Evolutionary conservation across 1,284 basidiomycete genomes (phyloP).

Genomic region (Sporisorium exsertum): DNA sequence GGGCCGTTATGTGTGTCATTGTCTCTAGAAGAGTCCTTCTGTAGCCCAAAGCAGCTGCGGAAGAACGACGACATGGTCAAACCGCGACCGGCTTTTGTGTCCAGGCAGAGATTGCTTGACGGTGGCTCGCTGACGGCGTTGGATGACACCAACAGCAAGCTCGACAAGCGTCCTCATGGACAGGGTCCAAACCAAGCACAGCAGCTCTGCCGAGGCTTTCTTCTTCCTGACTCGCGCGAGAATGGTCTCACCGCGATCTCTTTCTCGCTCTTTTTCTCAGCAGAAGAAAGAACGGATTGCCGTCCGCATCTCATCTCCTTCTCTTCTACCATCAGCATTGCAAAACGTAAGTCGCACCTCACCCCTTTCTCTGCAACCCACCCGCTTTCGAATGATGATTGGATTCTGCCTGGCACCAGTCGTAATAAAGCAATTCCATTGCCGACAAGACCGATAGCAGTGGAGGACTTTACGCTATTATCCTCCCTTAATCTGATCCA

Average conservation of each 20-base stretch:
- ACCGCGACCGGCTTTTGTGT: neutral
- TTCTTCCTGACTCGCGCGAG: constrained; percentile 20
- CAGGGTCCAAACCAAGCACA: constrained; percentile 12
- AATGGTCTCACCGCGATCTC: constrained; percentile 15
- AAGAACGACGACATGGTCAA: constrained; percentile 27
- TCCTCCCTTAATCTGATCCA: constrained; percentile 52
- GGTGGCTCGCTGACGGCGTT: neutral
- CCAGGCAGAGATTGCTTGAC: neutral
- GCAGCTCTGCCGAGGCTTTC: constrained; percentile 9
- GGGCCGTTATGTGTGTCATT: neutral
- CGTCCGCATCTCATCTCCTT: neutral
- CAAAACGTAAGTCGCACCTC: constrained; percentile 23
- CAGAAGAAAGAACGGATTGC: neutral
- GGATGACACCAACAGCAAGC: neutral
- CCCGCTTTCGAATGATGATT: constrained; percentile 49
- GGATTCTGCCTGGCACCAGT: constrained; percentile 59
- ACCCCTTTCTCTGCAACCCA: neutral
- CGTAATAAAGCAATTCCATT: constrained; percentile 54
- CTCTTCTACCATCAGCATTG: constrained; percentile 18
- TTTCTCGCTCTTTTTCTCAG: constrained; percentile 2
- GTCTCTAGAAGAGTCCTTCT: neutral
- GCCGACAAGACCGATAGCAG: constrained; percentile 54
- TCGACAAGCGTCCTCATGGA: neutral
- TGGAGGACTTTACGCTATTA: constrained; percentile 58
- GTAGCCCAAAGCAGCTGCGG: constrained; percentile 29